phyloP scores from a whole-genome alignment of 768 basidiomycete species.

The Lactarius sanguifluus region DNA sequence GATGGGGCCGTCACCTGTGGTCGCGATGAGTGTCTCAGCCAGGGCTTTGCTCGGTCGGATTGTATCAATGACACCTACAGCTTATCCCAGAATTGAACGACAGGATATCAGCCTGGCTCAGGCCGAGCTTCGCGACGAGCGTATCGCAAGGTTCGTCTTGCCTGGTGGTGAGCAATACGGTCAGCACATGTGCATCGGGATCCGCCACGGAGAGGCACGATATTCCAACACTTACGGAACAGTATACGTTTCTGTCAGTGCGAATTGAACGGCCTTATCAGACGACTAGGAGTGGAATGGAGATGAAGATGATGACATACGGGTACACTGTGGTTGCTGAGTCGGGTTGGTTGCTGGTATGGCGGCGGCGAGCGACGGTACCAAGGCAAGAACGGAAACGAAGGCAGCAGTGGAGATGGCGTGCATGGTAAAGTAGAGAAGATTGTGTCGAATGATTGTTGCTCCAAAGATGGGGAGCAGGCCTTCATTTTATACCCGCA shows the following conservation, averaged over 20 bases:
- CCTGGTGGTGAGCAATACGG: background rate
- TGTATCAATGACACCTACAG: background rate
- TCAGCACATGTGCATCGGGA: background rate
- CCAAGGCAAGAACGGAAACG: slow-evolving; percentile 12
- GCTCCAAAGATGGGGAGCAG: background rate
- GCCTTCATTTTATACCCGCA: slow-evolving; percentile 2
- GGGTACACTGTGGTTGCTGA: too few relatives aligned
- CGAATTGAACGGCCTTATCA: background rate
- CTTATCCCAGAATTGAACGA: slow-evolving; percentile 6
- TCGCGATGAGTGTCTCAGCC: too few relatives aligned
- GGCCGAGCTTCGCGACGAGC: background rate
- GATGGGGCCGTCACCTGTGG: background rate
- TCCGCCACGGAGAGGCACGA: background rate
- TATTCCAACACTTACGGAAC: background rate
- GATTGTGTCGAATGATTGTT: background rate
- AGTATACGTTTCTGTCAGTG: slow-evolving; percentile 1
- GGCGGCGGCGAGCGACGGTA: background rate
- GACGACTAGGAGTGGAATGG: too few relatives aligned
- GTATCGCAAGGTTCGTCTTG: background rate
- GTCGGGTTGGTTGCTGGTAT: background rate
- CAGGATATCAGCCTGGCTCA: background rate
- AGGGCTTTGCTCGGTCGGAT: background rate
- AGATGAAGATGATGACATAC: background rate
- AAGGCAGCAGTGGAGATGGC: background rate
- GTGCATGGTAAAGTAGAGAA: slow-evolving; percentile 1